Percentiles rank a stretch among this genome's conserved stretches.
Conservation (phyloP, 768 basidiomycete genomes). For the Dendrothele bispora region DNA sequence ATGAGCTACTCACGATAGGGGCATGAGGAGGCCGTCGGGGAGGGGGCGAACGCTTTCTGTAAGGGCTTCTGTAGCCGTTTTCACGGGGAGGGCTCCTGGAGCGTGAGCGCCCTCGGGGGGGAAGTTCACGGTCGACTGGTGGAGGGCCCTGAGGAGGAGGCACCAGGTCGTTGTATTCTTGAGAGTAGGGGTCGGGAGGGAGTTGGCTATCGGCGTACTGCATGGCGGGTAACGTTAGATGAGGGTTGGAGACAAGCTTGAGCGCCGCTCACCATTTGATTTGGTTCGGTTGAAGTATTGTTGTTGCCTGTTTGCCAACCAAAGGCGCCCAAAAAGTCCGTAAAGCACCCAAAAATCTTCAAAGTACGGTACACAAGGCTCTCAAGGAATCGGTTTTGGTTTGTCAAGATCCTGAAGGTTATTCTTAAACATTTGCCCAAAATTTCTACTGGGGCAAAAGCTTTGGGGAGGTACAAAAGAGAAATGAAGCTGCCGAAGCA, state of each 20-base stretch:
- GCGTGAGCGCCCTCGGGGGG: slow-evolving; percentile 55
- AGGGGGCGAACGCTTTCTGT: slow-evolving; percentile 53
- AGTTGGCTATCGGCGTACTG: slow-evolving; percentile 69
- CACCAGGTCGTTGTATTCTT: slow-evolving; percentile 63
- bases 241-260: slow-evolving; percentile 16
- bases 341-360: slow-evolving; percentile 23
- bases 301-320: slow-evolving; percentile 41
- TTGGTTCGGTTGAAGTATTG: slow-evolving; percentile 48
- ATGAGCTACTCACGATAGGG: slow-evolving; percentile 70
- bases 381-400: too few relatives aligned
- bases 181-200: slow-evolving; percentile 78
- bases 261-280: too few relatives aligned
- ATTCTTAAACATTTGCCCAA: too few relatives aligned
- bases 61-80: slow-evolving; percentile 56
- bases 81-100: slow-evolving; percentile 65
- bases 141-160: slow-evolving; percentile 51
- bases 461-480: neutral
- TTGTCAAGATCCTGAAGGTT: too few relatives aligned
- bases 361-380: slow-evolving; percentile 15
- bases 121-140: slow-evolving; percentile 54
- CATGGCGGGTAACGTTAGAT: slow-evolving; percentile 5
- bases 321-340: neutral
- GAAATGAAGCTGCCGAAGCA: neutral
- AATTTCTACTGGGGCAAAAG: neutral
- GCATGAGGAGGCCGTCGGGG: slow-evolving; percentile 69